Conservation (phyloP, 2,329 filamentous ascomycete genomes). For the Aspergillus sp. region DNA sequence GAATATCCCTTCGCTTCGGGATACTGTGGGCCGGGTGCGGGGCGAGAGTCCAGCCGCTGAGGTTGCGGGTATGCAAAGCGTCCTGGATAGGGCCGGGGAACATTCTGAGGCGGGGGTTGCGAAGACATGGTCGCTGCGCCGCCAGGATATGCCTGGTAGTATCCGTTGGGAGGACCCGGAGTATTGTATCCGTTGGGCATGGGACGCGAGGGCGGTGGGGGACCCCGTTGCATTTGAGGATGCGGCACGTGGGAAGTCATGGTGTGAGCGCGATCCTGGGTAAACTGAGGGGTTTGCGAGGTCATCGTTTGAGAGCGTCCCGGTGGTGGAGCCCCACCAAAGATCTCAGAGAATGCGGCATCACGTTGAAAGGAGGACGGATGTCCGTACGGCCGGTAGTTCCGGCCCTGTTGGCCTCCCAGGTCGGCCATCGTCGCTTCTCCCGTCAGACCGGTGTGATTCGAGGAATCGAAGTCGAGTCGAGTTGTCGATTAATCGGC, state of each 20-base stretch:
- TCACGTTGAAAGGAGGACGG: constrained; percentile 69
- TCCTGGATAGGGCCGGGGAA: constrained; percentile 61
- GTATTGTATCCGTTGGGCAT: constrained; percentile 42
- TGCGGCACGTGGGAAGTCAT: constrained; percentile 59
- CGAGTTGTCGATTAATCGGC: neutral
- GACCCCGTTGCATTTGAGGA: constrained; percentile 42
- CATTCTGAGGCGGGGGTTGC: constrained; percentile 56
- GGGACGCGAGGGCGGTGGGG: constrained; percentile 43
- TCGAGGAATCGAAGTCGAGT: constrained; percentile 5
- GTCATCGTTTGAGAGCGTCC: constrained; percentile 96
- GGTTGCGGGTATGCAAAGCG: constrained; percentile 70
- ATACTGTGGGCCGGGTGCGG: constrained; percentile 49
- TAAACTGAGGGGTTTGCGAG: constrained; percentile 64
- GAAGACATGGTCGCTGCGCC: constrained; percentile 21
- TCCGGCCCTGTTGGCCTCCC: constrained; percentile 60
- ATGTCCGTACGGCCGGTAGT: constrained; percentile 56
- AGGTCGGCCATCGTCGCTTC: constrained; percentile 58
- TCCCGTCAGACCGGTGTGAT: constrained; percentile 9
- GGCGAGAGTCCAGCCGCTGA: constrained; percentile 65
- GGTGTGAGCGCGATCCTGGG: constrained; percentile 72
- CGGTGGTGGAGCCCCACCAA: constrained; percentile 78
- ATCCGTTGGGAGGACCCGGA: constrained; percentile 37
- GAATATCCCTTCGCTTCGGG: constrained; percentile 58
- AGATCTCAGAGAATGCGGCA: constrained; percentile 94
- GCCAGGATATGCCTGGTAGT: constrained; percentile 39